Evolutionary conservation across 257 asterid genomes (phyloP).

Genomic region (Rubia yunnanensis): DNA sequence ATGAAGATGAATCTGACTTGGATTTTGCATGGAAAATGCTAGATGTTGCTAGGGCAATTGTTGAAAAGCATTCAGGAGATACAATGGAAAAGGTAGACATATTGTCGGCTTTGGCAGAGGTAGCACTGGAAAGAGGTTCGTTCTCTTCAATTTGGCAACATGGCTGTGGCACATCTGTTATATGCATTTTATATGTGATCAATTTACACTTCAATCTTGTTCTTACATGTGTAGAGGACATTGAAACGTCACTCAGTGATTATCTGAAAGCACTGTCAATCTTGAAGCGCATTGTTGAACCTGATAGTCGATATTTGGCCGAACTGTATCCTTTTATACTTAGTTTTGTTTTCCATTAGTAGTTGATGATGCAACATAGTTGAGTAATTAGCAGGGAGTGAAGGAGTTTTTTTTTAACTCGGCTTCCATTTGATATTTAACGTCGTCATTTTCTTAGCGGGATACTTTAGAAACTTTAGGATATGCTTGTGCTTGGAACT

Average conservation of each 20-base stretch:
- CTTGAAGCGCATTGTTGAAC: conserved; percentile 75
- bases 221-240: conserved; percentile 58
- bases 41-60: conserved; percentile 91
- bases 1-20: conserved; percentile 94
- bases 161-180: not conserved
- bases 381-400: not conserved
- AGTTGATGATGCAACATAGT: not conserved
- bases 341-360: not conserved
- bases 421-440: conserved; percentile 7
- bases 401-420: not conserved
- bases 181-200: not conserved
- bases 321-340: conserved; percentile 76
- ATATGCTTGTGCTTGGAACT: conserved; percentile 85
- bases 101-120: conserved; percentile 91
- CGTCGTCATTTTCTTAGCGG: conserved; percentile 32
- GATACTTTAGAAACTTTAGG: conserved; percentile 63
- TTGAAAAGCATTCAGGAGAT: conserved; percentile 64
- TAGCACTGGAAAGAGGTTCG: conserved; percentile 92
- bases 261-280: conserved; percentile 82
- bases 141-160: conserved; percentile 3
- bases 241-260: conserved; percentile 88
- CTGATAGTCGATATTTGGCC: conserved; percentile 80
- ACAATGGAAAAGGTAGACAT: conserved; percentile 90
- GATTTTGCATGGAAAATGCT: conserved; percentile 99
- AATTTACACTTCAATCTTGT: conserved; percentile 4